These are phyloP conservation scores for Verbascum thapsus DNA, from an alignment of 257 asterid species.

Conservation along the genomic window DNA sequence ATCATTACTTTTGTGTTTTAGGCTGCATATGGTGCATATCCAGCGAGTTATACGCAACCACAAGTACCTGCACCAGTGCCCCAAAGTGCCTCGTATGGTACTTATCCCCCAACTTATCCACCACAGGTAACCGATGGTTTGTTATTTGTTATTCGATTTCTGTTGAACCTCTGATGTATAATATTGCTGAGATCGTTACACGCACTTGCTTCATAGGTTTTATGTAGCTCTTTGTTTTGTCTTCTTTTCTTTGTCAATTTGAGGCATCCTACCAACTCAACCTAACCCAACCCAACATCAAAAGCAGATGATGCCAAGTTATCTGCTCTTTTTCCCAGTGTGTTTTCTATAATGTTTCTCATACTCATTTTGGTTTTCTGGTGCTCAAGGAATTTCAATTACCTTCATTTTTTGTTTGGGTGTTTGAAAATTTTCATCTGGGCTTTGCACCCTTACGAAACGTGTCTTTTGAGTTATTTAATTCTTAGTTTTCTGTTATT, in stretches of 20 bases:
- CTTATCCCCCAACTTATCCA: constrained; percentile 78
- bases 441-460: no score
- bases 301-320: no score
- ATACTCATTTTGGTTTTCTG: no score
- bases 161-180: neutral
- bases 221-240: neutral
- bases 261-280: no score
- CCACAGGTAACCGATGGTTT: constrained; percentile 56
- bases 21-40: constrained; percentile 67
- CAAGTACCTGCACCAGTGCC: constrained; percentile 73
- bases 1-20: constrained; percentile 21
- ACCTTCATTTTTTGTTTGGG: no score
- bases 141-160: neutral
- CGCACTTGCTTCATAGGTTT: neutral
- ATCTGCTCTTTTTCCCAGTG: no score
- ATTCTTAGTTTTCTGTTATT: no score
- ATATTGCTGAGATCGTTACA: neutral
- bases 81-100: constrained; percentile 72
- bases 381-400: no score
- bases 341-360: no score
- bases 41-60: constrained; percentile 66
- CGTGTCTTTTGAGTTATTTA: no score
- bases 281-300: no score
- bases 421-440: no score
- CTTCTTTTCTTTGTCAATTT: neutral